phyloP scores from a whole-genome alignment of 1,139 yeast species.

The Protomyces gravidus region DNA sequence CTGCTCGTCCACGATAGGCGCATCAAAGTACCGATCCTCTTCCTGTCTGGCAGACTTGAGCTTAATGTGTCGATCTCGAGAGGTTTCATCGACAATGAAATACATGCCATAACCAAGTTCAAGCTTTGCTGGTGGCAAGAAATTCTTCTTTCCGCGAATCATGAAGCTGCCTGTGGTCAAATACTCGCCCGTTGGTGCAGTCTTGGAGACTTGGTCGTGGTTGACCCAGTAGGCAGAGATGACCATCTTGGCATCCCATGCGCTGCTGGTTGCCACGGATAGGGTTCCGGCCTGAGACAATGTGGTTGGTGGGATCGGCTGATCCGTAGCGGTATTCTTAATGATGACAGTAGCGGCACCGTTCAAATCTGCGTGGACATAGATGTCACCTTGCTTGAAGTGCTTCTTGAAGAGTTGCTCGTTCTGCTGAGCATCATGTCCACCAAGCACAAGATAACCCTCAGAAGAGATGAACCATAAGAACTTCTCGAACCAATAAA shows the following conservation, averaged over 20 bases:
- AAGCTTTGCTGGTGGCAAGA: conserved; percentile 73
- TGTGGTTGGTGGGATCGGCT: conserved; percentile 72
- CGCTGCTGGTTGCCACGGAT: conserved; percentile 73
- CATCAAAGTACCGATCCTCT: conserved; percentile 43
- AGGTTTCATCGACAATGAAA: conserved; percentile 63
- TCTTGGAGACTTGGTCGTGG: conserved; percentile 63
- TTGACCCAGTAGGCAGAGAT: conserved; percentile 37
- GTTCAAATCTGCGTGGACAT: conserved; percentile 70
- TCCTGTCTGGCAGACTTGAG: conserved; percentile 42
- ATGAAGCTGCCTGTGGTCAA: conserved; percentile 63
- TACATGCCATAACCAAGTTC: conserved; percentile 86
- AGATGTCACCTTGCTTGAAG: conserved; percentile 63
- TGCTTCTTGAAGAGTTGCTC: conserved; percentile 78
- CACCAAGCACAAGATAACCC: conserved; percentile 81
- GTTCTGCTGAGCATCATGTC: conserved; percentile 77
- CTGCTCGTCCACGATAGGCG: conserved; percentile 1
- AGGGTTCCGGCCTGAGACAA: conserved; percentile 85
- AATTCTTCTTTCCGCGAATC: conserved; percentile 54
- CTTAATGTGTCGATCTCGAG: conserved; percentile 46
- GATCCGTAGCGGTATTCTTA: conserved; percentile 55
- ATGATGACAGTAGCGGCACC: conserved; percentile 73
- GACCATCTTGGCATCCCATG: conserved; percentile 58
- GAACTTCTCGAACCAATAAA: conserved; percentile 86
- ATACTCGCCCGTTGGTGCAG: conserved; percentile 59
- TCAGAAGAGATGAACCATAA: conserved; percentile 89